Evolutionary conservation across 1,139 yeast species (phyloP).

Genomic region (Lizanozyma gosingica): DNA sequence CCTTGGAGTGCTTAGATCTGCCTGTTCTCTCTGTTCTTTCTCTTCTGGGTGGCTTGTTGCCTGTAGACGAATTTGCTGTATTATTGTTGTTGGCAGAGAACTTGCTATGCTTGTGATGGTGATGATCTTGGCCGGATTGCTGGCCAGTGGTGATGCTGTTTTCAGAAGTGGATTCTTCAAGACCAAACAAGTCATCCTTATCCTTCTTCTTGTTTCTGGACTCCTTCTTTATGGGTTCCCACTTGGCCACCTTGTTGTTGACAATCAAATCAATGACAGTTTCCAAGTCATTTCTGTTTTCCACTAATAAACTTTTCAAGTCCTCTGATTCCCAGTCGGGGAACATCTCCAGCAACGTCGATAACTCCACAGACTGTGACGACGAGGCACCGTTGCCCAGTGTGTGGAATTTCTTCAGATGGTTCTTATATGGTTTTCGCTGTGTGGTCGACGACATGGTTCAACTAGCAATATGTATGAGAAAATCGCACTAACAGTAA

Average conservation of each 20-base stretch:
- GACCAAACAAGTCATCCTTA: slow-evolving; percentile 12
- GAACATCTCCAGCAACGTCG: slow-evolving; percentile 72
- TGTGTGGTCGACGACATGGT: slow-evolving; percentile 17
- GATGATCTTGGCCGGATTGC: background rate
- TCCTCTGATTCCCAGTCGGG: slow-evolving; percentile 94
- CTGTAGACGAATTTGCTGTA: slow-evolving; percentile 3
- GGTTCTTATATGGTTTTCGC: slow-evolving; percentile 37
- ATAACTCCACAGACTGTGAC: slow-evolving; percentile 24
- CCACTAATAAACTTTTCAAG: slow-evolving; percentile 64
- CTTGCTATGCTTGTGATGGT: slow-evolving; percentile 4
- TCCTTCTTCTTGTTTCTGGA: slow-evolving; percentile 38
- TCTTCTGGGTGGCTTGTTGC: slow-evolving; percentile 2
- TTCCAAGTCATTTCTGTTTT: slow-evolving; percentile 65
- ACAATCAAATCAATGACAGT: slow-evolving; percentile 80
- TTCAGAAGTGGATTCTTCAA: slow-evolving; percentile 7
- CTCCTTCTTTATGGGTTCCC: slow-evolving; percentile 50
- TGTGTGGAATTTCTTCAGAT: slow-evolving; percentile 35
- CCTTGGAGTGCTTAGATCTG: background rate
- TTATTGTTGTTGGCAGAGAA: slow-evolving; percentile 3
- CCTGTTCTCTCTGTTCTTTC: background rate
- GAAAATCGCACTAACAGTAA: too few relatives aligned
- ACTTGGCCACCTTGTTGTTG: slow-evolving; percentile 59
- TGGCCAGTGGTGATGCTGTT: background rate
- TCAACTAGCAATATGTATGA: slow-evolving; percentile 1
- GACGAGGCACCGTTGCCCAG: slow-evolving; percentile 11